Conservation (phyloP, 768 basidiomycete genomes). For the Mycena galopus region DNA sequence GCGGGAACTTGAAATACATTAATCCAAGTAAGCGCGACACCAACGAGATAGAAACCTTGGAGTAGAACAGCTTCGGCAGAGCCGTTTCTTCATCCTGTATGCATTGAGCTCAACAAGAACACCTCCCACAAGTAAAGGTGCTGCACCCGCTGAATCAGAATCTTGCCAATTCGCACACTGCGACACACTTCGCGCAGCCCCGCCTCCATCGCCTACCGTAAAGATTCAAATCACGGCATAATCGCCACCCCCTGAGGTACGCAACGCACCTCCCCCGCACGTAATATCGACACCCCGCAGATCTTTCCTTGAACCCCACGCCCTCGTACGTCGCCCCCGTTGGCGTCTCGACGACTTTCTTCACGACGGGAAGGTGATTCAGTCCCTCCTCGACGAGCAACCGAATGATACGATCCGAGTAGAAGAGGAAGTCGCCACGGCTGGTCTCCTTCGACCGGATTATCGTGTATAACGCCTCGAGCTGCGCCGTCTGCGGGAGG, state of each 20-base stretch:
- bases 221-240: slow-evolving; percentile 19
- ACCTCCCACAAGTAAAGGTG: slow-evolving; percentile 37
- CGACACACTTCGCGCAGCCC: slow-evolving; percentile 96
- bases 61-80: slow-evolving; percentile 92
- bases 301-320: slow-evolving; percentile 96
- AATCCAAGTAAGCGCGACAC: neutral
- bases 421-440: slow-evolving; percentile 96
- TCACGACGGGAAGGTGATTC: slow-evolving; percentile 83
- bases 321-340: slow-evolving; percentile 91
- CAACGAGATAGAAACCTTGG: slow-evolving; percentile 68
- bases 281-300: slow-evolving; percentile 94
- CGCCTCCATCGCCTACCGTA: slow-evolving; percentile 91
- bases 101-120: slow-evolving; percentile 3
- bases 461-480: slow-evolving; percentile 96
- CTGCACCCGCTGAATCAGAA: slow-evolving; percentile 93
- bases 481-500: slow-evolving; percentile 90
- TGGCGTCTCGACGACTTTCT: slow-evolving; percentile 85
- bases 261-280: slow-evolving; percentile 90
- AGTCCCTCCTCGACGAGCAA: slow-evolving; percentile 87
- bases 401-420: slow-evolving; percentile 92
- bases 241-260: neutral
- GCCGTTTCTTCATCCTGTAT: slow-evolving; percentile 93
- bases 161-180: slow-evolving; percentile 95
- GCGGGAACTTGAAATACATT: slow-evolving; percentile 74
- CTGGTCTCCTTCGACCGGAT: slow-evolving; percentile 90